These are phyloP conservation scores for Emergomyces pasteurianus DNA, from an alignment of 2,329 filamentous ascomycete genomes.

Conservation along the genomic window DNA sequence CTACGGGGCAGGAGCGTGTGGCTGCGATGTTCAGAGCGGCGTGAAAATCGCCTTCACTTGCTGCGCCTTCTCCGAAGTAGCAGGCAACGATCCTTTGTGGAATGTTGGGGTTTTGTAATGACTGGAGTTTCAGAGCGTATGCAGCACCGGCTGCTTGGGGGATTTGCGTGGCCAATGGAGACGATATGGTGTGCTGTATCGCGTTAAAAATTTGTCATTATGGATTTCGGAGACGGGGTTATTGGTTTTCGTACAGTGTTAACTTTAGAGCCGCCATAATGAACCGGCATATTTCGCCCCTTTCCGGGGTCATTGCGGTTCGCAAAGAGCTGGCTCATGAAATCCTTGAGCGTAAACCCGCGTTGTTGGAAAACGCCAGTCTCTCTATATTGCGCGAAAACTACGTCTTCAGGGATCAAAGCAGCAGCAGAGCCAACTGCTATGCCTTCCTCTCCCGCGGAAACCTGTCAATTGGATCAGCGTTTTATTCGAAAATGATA, in stretches of 20 bases:
- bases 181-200: conserved; percentile 72
- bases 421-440: conserved; percentile 80
- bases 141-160: conserved; percentile 80
- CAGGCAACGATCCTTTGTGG: conserved; percentile 61
- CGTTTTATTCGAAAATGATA: not conserved
- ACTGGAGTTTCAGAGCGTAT: conserved; percentile 76
- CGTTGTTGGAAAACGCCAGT: conserved; percentile 82
- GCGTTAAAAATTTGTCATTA: not conserved
- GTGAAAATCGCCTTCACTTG: conserved; percentile 85
- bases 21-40: conserved; percentile 84
- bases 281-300: conserved; percentile 93
- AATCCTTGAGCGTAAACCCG: conserved; percentile 74
- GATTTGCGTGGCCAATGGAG: conserved; percentile 75
- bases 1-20: conserved; percentile 71
- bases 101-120: conserved; percentile 55
- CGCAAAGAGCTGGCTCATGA: conserved; percentile 91
- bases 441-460: conserved; percentile 86
- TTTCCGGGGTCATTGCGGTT: conserved; percentile 68
- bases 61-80: conserved; percentile 85
- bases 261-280: conserved; percentile 75
- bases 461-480: conserved; percentile 37
- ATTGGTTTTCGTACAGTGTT: conserved; percentile 55
- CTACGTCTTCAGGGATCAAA: conserved; percentile 68
- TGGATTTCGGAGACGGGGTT: not conserved
- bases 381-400: conserved; percentile 92